These are phyloP conservation scores for Trichophyton mentagrophytes DNA, from an alignment of 2,329 filamentous ascomycete genomes.

Conservation along the genomic window DNA sequence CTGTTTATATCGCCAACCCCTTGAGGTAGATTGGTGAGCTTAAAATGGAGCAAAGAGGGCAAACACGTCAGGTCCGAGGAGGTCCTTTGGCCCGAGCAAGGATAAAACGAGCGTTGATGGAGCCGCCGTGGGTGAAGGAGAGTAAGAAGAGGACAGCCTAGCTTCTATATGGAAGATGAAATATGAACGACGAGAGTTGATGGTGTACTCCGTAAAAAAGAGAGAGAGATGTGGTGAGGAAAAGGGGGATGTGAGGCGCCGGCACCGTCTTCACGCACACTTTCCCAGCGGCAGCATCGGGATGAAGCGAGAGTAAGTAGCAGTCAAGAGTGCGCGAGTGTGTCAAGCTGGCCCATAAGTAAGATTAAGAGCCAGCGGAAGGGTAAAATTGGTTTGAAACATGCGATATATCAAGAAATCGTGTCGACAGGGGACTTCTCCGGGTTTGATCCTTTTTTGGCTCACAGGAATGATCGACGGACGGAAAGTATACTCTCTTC, in stretches of 20 bases:
- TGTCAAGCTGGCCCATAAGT: neutral
- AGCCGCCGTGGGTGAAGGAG: neutral
- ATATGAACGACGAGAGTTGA: neutral
- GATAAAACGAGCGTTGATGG: neutral
- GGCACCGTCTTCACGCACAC: neutral
- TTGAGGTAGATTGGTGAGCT: neutral
- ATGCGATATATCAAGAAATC: slow-evolving; percentile 1
- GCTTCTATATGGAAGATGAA: neutral
- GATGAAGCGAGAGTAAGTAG: neutral
- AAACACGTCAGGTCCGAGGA: neutral
- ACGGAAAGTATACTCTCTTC: neutral
- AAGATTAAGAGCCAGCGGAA: neutral
- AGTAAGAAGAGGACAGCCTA: neutral
- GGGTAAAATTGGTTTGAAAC: slow-evolving; percentile 4
- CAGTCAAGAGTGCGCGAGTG: neutral
- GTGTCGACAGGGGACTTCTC: neutral
- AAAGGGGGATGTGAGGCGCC: neutral
- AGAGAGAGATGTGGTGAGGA: neutral
- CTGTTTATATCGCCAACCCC: neutral
- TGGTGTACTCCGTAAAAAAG: neutral
- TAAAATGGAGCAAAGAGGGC: neutral
- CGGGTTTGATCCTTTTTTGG: neutral
- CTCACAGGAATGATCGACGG: neutral
- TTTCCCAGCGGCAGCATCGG: neutral
- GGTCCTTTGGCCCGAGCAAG: neutral